phyloP scores from a whole-genome alignment of 495 filamentous ascomycete genomes.

The Penicillium mononematosum region DNA sequence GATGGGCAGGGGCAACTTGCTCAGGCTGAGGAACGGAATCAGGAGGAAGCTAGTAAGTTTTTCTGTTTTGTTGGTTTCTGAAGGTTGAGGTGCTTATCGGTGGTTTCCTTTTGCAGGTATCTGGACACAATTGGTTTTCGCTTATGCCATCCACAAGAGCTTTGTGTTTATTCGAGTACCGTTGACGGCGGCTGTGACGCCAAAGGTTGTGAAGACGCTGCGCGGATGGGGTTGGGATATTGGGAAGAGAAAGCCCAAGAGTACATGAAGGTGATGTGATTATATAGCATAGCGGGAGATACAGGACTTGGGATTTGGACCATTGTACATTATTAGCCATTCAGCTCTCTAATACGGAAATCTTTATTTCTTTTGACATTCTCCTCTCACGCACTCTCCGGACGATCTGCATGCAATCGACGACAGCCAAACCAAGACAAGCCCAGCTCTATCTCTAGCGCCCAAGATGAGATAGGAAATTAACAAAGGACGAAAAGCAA shows the following conservation, averaged over 20 bases:
- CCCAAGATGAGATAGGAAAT: slow-evolving; percentile 12
- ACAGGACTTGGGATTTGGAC: slow-evolving; percentile 15
- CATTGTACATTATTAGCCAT: slow-evolving; percentile 42
- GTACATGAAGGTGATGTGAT: slow-evolving; percentile 15
- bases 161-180: slow-evolving; percentile 95
- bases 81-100: not conserved
- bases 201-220: slow-evolving; percentile 85
- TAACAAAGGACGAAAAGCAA: slow-evolving; percentile 1
- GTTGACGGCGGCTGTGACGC: slow-evolving; percentile 81
- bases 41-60: slow-evolving; percentile 55
- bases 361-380: slow-evolving; percentile 15
- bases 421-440: slow-evolving; percentile 15
- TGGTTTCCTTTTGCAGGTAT: slow-evolving; percentile 47
- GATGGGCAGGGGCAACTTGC: slow-evolving; percentile 20
- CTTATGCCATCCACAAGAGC: slow-evolving; percentile 96
- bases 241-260: slow-evolving; percentile 59
- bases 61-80: not conserved
- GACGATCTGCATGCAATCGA: slow-evolving; percentile 21
- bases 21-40: slow-evolving; percentile 34
- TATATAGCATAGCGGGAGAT: slow-evolving; percentile 35
- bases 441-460: slow-evolving; percentile 18
- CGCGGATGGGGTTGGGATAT: slow-evolving; percentile 81
- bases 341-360: slow-evolving; percentile 29
- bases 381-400: slow-evolving; percentile 21
- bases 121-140: slow-evolving; percentile 88